Conservation (phyloP, 306 rosid genomes). For the Aeschynomene evenia region DNA sequence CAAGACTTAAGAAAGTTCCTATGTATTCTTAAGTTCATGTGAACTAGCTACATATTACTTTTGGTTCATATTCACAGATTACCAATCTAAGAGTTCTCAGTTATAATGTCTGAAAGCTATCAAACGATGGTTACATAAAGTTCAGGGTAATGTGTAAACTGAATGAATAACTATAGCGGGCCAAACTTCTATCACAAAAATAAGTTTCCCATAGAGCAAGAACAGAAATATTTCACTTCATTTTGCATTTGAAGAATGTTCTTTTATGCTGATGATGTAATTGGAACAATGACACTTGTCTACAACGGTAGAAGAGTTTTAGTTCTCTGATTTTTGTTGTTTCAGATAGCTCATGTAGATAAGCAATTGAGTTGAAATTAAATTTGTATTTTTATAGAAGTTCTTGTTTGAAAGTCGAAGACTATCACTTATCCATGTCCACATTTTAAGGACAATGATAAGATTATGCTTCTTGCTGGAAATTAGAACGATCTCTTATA, state of each 20-base stretch:
- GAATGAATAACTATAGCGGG: not conserved
- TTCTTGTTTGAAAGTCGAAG: not conserved
- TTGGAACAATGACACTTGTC: not conserved
- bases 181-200: not conserved
- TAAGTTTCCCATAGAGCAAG: not conserved
- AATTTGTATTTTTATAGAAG: constrained; percentile 1
- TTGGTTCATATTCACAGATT: constrained; percentile 11
- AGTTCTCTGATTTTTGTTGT: not conserved
- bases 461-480: constrained; percentile 3
- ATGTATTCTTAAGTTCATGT: not conserved
- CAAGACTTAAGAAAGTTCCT: not conserved
- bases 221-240: not conserved
- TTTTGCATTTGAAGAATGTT: not conserved
- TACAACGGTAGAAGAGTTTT: not conserved
- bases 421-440: not conserved
- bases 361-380: constrained; percentile 4
- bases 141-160: not conserved
- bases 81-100: constrained; percentile 3
- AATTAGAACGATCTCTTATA: not conserved
- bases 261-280: not conserved
- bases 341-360: not conserved
- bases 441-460: not conserved
- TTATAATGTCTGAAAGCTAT: not conserved
- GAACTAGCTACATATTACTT: constrained; percentile 5
- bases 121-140: not conserved